Base-by-base conservation (phyloP, 441 rosid genomes). In the Croton laevigatus region DNA sequence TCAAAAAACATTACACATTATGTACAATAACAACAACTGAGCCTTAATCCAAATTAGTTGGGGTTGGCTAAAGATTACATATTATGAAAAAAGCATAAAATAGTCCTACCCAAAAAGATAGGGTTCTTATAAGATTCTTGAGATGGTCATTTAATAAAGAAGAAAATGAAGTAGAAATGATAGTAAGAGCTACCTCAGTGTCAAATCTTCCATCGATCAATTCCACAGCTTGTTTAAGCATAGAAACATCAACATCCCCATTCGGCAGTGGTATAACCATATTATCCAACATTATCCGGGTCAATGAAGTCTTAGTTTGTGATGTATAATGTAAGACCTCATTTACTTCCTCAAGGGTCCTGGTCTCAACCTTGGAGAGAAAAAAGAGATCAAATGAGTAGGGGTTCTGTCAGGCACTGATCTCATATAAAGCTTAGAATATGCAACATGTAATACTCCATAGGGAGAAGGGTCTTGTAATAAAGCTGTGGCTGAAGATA, bases 211-310 rank as follows among this genome's bases (percentile, higher is more conserved):
- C 87, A 40, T 83, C 73, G 71, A 91, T 88, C 74, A 90, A 79
- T 32, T 81, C 76, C 55, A 95, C 92, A 9, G 97, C 96, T 72
- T 81, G 87, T 77, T 81, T 80, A 70, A 95, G 99, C 98, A 93
- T 87, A 8, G 96, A 86, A 48, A 88, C 88, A 75, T 92, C 93
- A 59, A 91, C 78, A 67, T 93, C 95, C 64, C 98, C 97, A 77
- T 85, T 83, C 72, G 91, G 81, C 34, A 93, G 79, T 5, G 99
- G 97, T 42, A 91, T 79, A 73, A 89, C 97, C 99, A 93, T 95
- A 77, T 95, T 93, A 75, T 95, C 98, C 82, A 93, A 81, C 98
- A 89, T 93, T 83, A 93, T 88, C 71, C 96, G 81, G 70, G 92
- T 87, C 81, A 95, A 72, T 6, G 89, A 80, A 40, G 86, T 86